phyloP scores from a whole-genome alignment of 129 eudicot species.

The Saussurea involucrata region DNA sequence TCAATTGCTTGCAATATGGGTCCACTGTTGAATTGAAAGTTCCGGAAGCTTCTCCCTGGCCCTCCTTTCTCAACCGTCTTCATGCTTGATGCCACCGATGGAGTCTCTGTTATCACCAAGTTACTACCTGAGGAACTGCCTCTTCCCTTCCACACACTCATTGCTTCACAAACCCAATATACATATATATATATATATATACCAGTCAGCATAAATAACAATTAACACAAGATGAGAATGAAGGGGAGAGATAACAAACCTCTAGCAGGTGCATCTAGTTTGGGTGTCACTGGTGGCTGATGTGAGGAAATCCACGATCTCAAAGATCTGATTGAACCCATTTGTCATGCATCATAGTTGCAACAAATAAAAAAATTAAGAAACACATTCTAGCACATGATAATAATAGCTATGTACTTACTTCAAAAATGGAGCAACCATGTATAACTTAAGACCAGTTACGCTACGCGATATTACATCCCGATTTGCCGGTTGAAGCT shows the following conservation, averaged over 20 bases:
- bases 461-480: slow-evolving; percentile 90
- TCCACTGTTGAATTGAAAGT: slow-evolving; percentile 59
- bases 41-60: slow-evolving; percentile 73
- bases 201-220: background rate
- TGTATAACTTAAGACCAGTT: slow-evolving; percentile 93
- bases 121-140: slow-evolving; percentile 66
- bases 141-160: slow-evolving; percentile 84
- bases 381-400: background rate
- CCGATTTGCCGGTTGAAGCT: slow-evolving; percentile 66
- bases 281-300: slow-evolving; percentile 66
- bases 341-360: background rate
- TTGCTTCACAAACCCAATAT: slow-evolving; percentile 39
- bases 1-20: slow-evolving; percentile 68
- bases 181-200: too few relatives aligned
- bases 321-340: slow-evolving; percentile 56
- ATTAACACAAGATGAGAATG: background rate
- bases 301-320: slow-evolving; percentile 75
- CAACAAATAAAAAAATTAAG: background rate
- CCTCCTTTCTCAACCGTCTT: slow-evolving; percentile 25
- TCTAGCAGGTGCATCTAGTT: slow-evolving; percentile 53
- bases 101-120: slow-evolving; percentile 48
- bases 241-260: slow-evolving; percentile 37
- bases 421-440: slow-evolving; percentile 96
- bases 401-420: slow-evolving; percentile 28
- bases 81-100: background rate